phyloP scores from a whole-genome alignment of 805 yeast species.

The Tetrapisispora nanseiensis region DNA sequence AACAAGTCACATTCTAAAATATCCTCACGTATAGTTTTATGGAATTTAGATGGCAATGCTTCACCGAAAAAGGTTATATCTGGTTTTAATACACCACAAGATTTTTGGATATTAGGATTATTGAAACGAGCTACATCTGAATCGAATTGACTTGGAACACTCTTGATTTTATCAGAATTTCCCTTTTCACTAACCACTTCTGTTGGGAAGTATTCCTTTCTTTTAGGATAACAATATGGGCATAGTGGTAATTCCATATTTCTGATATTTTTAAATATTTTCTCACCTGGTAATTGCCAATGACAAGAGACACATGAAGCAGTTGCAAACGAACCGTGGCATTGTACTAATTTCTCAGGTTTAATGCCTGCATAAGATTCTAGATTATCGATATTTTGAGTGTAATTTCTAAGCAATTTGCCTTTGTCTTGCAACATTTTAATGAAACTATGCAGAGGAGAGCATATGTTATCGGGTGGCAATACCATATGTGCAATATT shows the following conservation, averaged over 20 bases:
- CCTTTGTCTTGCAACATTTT: conserved; percentile 61
- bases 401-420: conserved; percentile 71
- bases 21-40: conserved; percentile 49
- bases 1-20: conserved; percentile 62
- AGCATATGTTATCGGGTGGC: conserved; percentile 56
- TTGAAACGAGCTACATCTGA: background rate
- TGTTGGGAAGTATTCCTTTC: conserved; percentile 27
- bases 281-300: conserved; percentile 53
- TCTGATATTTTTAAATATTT: conserved; percentile 50
- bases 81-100: conserved; percentile 81
- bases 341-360: conserved; percentile 62
- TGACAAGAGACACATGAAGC: conserved; percentile 79
- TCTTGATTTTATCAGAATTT: background rate
- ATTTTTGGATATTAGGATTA: conserved; percentile 26
- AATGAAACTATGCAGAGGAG: conserved; percentile 79
- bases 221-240: conserved; percentile 47
- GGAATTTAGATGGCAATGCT: conserved; percentile 60
- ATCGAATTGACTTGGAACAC: background rate
- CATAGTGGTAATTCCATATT: conserved; percentile 59
- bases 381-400: conserved; percentile 83
- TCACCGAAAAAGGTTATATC: conserved; percentile 92
- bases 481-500: conserved; percentile 74
- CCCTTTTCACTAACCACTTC: conserved; percentile 1
- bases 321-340: conserved; percentile 86
- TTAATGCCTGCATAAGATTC: conserved; percentile 69